A percentile compares a stretch with the other conserved stretches of the same genome.
Evolutionary conservation across 2,329 filamentous ascomycete genomes (phyloP).

Genomic region (Trichoderma sp.): DNA sequence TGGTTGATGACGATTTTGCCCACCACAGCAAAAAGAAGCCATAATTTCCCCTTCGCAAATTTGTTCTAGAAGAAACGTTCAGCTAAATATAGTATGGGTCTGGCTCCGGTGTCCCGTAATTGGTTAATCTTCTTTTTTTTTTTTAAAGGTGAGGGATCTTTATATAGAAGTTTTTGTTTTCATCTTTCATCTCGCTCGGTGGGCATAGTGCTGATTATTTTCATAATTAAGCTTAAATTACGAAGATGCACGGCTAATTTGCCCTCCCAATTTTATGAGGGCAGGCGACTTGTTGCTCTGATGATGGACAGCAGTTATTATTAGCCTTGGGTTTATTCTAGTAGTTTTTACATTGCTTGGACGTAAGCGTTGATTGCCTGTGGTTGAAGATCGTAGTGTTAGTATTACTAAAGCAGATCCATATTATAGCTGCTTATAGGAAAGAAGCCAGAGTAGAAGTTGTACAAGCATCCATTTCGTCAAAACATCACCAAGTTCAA

Average conservation of each 20-base stretch:
- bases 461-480: background rate
- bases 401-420: too few relatives aligned
- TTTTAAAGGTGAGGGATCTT: background rate
- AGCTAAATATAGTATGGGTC: background rate
- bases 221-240: conserved; percentile 2
- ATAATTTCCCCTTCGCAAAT: background rate
- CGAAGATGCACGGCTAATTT: background rate
- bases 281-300: background rate
- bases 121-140: background rate
- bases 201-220: background rate
- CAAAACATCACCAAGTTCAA: background rate
- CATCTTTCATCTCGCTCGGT: background rate
- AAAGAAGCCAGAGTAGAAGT: background rate
- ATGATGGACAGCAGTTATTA: background rate
- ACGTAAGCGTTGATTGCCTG: background rate
- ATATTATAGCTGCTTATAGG: background rate
- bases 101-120: background rate
- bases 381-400: background rate
- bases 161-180: background rate
- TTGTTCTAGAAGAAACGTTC: background rate
- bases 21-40: background rate
- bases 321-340: background rate
- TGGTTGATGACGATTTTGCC: background rate
- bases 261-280: background rate
- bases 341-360: background rate